A percentile compares a stretch with the other conserved stretches of the same genome.
Conservation (phyloP, 2,329 filamentous ascomycete species). For the Xenoacremonium recifei region DNA sequence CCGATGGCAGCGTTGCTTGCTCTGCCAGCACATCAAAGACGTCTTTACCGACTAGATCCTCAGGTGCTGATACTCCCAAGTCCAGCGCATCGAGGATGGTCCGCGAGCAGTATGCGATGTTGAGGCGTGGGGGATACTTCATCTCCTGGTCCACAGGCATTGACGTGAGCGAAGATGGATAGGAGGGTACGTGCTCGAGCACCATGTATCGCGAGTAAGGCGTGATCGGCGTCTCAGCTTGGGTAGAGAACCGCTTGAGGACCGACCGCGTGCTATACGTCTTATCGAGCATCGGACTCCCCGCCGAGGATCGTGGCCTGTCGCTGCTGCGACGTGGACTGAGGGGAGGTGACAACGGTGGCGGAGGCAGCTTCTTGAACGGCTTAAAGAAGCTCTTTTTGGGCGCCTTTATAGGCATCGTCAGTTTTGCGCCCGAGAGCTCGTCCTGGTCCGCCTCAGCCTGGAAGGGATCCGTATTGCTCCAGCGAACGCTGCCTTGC, state of each 20-base stretch:
- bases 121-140: conserved; percentile 31
- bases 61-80: conserved; percentile 33
- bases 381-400: conserved; percentile 34
- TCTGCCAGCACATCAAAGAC: conserved; percentile 54
- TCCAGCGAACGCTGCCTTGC: conserved; percentile 11
- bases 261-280: conserved; percentile 26
- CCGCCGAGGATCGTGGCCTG: conserved; percentile 22
- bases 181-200: conserved; percentile 26
- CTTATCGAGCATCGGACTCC: conserved; percentile 17
- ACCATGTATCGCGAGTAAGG: conserved; percentile 33
- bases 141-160: conserved; percentile 27
- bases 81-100: conserved; percentile 48
- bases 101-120: conserved; percentile 46
- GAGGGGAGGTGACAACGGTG: conserved; percentile 21
- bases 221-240: conserved; percentile 19
- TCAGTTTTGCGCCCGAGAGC: conserved; percentile 19
- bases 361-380: conserved; percentile 27
- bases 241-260: conserved; percentile 18
- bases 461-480: conserved; percentile 10
- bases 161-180: conserved; percentile 18
- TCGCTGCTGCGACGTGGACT: conserved; percentile 25
- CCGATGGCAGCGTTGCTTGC: conserved; percentile 40
- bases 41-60: conserved; percentile 44
- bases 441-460: conserved; percentile 26
- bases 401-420: conserved; percentile 19